Conservation (phyloP, 306 rosid genomes). For the Gynostemma pentaphyllum region DNA sequence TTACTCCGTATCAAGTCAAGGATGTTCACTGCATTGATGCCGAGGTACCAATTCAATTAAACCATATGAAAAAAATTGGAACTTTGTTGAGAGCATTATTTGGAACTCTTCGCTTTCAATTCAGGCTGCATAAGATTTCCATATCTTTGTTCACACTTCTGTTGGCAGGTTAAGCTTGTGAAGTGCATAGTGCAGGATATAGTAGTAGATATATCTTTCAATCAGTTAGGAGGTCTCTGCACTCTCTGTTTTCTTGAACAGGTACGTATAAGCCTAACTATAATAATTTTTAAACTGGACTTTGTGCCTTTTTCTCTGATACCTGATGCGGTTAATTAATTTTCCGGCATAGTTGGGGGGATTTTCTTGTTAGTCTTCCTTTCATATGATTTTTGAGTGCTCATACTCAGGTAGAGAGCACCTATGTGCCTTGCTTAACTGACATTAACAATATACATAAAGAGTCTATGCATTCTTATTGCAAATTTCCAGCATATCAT, state of each 20-base stretch:
- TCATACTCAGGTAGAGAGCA: background rate
- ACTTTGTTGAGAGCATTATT: background rate
- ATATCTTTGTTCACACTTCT: constrained; percentile 1
- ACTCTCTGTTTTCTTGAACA: constrained; percentile 80
- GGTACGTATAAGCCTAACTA: constrained; percentile 31
- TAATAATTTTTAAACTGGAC: background rate
- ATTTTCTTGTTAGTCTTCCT: background rate
- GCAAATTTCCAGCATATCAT: background rate
- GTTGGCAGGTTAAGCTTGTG: constrained; percentile 79
- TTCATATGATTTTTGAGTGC: background rate
- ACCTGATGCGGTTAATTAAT: background rate
- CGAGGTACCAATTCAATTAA: constrained; percentile 81
- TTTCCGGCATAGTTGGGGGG: too few relatives aligned
- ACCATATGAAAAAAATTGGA: too few relatives aligned
- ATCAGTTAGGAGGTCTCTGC: constrained; percentile 87
- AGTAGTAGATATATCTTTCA: constrained; percentile 83
- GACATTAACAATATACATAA: background rate
- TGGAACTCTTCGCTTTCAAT: background rate
- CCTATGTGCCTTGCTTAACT: background rate
- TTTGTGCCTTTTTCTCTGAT: background rate
- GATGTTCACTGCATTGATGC: constrained; percentile 83
- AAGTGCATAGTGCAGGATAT: constrained; percentile 72
- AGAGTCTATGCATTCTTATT: background rate
- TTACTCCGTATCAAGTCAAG: constrained; percentile 60
- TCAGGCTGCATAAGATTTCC: background rate